Evolutionary conservation across 2,329 filamentous ascomycete genomes (phyloP).

Genomic region (Xylaria sp.): DNA sequence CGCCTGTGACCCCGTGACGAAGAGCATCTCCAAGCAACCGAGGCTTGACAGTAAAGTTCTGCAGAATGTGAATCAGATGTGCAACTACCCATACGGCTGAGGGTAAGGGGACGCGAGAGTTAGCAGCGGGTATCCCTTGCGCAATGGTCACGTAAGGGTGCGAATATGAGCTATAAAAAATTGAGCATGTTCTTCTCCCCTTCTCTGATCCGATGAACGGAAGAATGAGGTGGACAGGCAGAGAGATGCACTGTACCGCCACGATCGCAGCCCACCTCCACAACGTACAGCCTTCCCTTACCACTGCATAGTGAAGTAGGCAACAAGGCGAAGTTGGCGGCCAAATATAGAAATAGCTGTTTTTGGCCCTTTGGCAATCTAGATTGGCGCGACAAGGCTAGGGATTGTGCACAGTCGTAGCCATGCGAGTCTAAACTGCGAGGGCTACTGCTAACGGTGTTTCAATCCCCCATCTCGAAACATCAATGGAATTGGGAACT

Average conservation of each 20-base stretch:
- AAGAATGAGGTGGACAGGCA: neutral
- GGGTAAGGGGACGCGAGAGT: too few species aligned
- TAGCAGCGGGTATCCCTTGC: too few species aligned
- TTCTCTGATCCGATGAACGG: conserved; percentile 30
- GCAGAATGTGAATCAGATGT: neutral
- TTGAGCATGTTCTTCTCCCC: too few species aligned
- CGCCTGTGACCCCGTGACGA: neutral
- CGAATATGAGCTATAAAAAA: too few species aligned
- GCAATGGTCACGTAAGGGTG: too few species aligned
- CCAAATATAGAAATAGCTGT: conserved; percentile 27
- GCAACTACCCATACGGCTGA: too few species aligned
- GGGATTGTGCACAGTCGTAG: neutral
- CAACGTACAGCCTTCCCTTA: conserved; percentile 20
- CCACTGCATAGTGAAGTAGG: conserved; percentile 14
- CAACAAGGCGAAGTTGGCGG: conserved; percentile 23
- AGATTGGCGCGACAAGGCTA: conserved; percentile 11
- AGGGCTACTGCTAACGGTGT: conserved; percentile 3
- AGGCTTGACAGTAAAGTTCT: neutral
- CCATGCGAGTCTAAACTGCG: conserved; percentile 3
- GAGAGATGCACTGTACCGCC: conserved; percentile 12
- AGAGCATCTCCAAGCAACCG: neutral
- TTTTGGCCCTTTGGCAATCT: neutral
- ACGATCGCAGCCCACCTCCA: conserved; percentile 19
- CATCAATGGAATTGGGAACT: conserved; percentile 10
- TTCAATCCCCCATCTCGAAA: conserved; percentile 23